phyloP scores from a whole-genome alignment of 2,329 filamentous ascomycete species.

The Dactylellina haptotyla region DNA sequence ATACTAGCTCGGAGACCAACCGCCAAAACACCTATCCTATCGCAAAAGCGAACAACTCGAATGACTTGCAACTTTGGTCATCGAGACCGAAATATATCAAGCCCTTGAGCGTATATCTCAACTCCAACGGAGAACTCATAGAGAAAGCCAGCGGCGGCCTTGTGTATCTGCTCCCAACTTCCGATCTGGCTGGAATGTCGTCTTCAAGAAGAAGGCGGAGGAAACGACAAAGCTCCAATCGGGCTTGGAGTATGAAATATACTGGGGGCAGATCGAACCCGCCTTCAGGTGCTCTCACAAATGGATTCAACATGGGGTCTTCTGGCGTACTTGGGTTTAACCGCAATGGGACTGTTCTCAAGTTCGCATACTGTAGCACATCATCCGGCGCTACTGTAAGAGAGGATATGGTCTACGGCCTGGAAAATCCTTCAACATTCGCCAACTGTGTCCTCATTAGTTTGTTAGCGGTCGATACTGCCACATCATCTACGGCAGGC shows the following conservation, averaged over 20 bases:
- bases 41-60: slow-evolving; percentile 15
- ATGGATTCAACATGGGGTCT: slow-evolving; percentile 13
- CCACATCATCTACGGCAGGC: background rate
- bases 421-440: slow-evolving; percentile 13
- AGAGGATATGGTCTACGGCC: slow-evolving; percentile 28
- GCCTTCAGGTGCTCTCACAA: slow-evolving; percentile 21
- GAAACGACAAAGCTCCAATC: slow-evolving; percentile 14
- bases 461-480: slow-evolving; percentile 17
- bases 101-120: slow-evolving; percentile 37
- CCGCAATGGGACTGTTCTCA: background rate
- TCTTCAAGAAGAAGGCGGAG: slow-evolving; percentile 8
- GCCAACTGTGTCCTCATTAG: slow-evolving; percentile 25
- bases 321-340: slow-evolving; percentile 11
- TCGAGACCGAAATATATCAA: slow-evolving; percentile 7
- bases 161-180: slow-evolving; percentile 18
- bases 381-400: background rate
- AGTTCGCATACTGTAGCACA: slow-evolving; percentile 27
- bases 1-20: slow-evolving; percentile 9
- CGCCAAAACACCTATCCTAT: slow-evolving; percentile 28
- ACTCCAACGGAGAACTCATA: slow-evolving; percentile 18
- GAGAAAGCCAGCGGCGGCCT: slow-evolving; percentile 9
- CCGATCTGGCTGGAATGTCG: background rate
- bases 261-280: background rate
- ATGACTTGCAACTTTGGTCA: slow-evolving; percentile 20
- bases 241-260: slow-evolving; percentile 34